Base-by-base conservation (phyloP, 805 yeast genomes). In the Sugiyamaella americana region DNA sequence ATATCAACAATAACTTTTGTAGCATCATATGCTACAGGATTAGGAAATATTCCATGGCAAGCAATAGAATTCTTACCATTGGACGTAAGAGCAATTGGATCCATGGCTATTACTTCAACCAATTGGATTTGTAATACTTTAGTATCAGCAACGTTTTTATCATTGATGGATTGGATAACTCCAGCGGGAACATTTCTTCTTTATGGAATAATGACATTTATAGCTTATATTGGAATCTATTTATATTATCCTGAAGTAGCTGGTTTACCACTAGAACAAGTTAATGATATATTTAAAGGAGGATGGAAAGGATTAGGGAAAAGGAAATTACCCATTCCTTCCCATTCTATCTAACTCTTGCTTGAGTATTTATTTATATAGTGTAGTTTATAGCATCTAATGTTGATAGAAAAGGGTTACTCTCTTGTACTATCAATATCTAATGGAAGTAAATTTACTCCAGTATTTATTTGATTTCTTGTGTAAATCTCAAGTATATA, bases 11-110 rank as follows among this genome's bases (percentile, higher is more conserved):
- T 93, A 52, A 63, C 79, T 34, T 93, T 73, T 61, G 96, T 91
- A 38, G 96, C 96, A 2, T 79, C 84, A 43, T 91, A 89, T 63
- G 95, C 98, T 40, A 70, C 87, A 53, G 98, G 97, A 55, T 84
- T 89, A 56, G 98, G 98, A 66, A 91, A 91, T 65, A 91, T 87
- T 46, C 98, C 98, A 48, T 91, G 98, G 98, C 96, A 91, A 63
- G 97, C 94, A 60, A 84, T 91, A 49, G 98, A 91, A 67, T 71
- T 91, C 59, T 87, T 93, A 69, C 94, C 97, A 21, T 93, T 89
- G 71, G 78, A 80, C 51, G 96, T 91, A 30, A 80, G 98, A 62
- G 93, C 96, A 50, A 74, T 87, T 39, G 98, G 98, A 49, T 82
- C 88, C 13, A 86, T 95, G 53, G 81, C 79, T 59, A 87, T 96